phyloP scores from a whole-genome alignment of 805 yeast genomes.

The Metschnikowia gruessii region DNA sequence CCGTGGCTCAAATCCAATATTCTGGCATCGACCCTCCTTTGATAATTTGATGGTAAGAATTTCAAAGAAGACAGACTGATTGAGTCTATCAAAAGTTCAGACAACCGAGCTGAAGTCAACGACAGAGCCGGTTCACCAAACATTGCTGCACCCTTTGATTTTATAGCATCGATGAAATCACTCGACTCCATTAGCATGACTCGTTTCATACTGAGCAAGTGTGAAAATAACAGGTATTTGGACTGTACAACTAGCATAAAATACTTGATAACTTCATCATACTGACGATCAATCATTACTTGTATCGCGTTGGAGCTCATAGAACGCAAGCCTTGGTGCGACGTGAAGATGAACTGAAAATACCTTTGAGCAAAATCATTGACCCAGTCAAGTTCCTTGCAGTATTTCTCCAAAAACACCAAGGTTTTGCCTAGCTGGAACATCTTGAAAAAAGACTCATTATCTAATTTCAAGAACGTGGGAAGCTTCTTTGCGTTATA shows the following conservation, averaged over 20 bases:
- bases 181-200: constrained; percentile 70
- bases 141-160: constrained; percentile 50
- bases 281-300: constrained; percentile 38
- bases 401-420: constrained; percentile 58
- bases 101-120: constrained; percentile 62
- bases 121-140: constrained; percentile 61
- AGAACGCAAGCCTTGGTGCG: constrained; percentile 32
- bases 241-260: constrained; percentile 47
- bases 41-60: constrained; percentile 32
- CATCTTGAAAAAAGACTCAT: constrained; percentile 41
- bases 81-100: constrained; percentile 63
- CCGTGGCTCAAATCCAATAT: constrained; percentile 70
- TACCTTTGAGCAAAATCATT: constrained; percentile 40
- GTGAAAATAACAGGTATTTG: constrained; percentile 48
- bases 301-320: constrained; percentile 37
- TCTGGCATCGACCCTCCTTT: constrained; percentile 74
- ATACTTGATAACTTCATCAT: constrained; percentile 51
- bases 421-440: constrained; percentile 72
- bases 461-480: constrained; percentile 34
- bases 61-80: constrained; percentile 52
- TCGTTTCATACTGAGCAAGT: constrained; percentile 60
- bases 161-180: constrained; percentile 73
- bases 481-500: constrained; percentile 42
- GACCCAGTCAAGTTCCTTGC: constrained; percentile 68
- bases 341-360: constrained; percentile 28